A percentile compares a stretch with the other conserved stretches of the same genome.
phyloP scores from a whole-genome alignment of 2,329 filamentous ascomycete species.

The Penicillium vulpinum region DNA sequence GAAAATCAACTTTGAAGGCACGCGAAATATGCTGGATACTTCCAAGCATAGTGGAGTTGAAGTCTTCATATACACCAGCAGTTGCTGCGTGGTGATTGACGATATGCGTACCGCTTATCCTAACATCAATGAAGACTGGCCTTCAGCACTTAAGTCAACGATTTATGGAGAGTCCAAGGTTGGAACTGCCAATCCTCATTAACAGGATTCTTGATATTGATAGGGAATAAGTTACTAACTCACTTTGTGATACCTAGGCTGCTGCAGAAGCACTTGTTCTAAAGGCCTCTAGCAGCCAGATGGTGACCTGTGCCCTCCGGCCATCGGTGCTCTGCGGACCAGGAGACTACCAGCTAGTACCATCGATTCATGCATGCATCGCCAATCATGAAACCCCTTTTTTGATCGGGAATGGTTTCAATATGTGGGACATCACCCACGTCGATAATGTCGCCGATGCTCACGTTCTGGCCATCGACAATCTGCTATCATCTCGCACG shows the following conservation, averaged over 20 bases:
- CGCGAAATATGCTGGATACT: slow-evolving; percentile 53
- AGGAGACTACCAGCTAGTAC: slow-evolving; percentile 45
- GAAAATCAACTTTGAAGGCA: slow-evolving; percentile 56
- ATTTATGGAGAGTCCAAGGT: slow-evolving; percentile 50
- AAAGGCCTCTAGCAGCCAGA: slow-evolving; percentile 32
- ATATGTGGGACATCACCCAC: slow-evolving; percentile 48
- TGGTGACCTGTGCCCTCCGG: slow-evolving; percentile 45
- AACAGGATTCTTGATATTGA: not conserved
- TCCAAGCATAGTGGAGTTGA: slow-evolving; percentile 47
- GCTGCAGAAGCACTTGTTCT: slow-evolving; percentile 46
- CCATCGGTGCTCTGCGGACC: slow-evolving; percentile 48
- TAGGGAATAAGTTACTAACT: slow-evolving; percentile 1
- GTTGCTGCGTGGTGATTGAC: slow-evolving; percentile 56
- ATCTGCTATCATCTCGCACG: slow-evolving; percentile 40
- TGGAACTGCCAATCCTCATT: not conserved
- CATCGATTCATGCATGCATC: slow-evolving; percentile 47
- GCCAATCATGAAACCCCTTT: slow-evolving; percentile 45
- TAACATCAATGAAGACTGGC: slow-evolving; percentile 45
- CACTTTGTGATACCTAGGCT: slow-evolving; percentile 28
- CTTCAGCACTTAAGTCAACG: slow-evolving; percentile 37
- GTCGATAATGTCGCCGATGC: slow-evolving; percentile 48
- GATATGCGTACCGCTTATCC: slow-evolving; percentile 41
- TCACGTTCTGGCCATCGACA: slow-evolving; percentile 47
- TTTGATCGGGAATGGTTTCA: slow-evolving; percentile 42
- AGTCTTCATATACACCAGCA: slow-evolving; percentile 58